Conservation (phyloP, 169 alveolate genomes). For the Eimeria nieschulzi region DNA sequence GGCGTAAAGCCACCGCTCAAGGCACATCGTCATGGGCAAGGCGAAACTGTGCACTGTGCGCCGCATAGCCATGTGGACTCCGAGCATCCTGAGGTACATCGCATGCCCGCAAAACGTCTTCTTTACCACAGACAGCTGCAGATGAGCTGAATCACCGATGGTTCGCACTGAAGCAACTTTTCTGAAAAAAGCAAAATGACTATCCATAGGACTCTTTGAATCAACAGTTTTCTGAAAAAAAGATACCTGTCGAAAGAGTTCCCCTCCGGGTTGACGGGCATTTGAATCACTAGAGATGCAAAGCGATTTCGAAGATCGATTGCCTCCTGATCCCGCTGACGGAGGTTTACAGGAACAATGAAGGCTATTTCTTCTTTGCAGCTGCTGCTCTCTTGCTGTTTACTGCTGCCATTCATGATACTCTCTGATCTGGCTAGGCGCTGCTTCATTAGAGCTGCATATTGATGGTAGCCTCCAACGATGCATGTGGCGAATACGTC, state of each 20-base stretch:
- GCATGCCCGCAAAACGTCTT: not conserved
- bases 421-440: not conserved
- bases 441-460: not conserved
- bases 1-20: slow-evolving; percentile 30
- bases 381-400: no score
- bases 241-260: slow-evolving; percentile 10
- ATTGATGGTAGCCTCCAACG: slow-evolving; percentile 66
- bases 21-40: slow-evolving; percentile 45
- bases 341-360: slow-evolving; percentile 71
- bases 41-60: slow-evolving; percentile 18
- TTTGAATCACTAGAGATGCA: slow-evolving; percentile 42
- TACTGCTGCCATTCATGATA: not conserved
- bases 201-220: not conserved
- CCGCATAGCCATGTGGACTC: slow-evolving; percentile 36
- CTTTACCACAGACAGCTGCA: not conserved
- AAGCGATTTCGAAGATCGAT: slow-evolving; percentile 61
- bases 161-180: not conserved
- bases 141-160: no score
- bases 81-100: slow-evolving; percentile 11
- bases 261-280: slow-evolving; percentile 25
- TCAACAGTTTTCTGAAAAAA: not conserved
- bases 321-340: slow-evolving; percentile 54
- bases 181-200: not conserved
- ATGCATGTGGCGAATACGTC: slow-evolving; percentile 65
- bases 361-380: slow-evolving; percentile 13